Percentiles rank a stretch among this genome's conserved stretches.
These are phyloP conservation scores for Trichoderma sp. DNA, from an alignment of 2,329 filamentous ascomycete species.

Conservation along the genomic window DNA sequence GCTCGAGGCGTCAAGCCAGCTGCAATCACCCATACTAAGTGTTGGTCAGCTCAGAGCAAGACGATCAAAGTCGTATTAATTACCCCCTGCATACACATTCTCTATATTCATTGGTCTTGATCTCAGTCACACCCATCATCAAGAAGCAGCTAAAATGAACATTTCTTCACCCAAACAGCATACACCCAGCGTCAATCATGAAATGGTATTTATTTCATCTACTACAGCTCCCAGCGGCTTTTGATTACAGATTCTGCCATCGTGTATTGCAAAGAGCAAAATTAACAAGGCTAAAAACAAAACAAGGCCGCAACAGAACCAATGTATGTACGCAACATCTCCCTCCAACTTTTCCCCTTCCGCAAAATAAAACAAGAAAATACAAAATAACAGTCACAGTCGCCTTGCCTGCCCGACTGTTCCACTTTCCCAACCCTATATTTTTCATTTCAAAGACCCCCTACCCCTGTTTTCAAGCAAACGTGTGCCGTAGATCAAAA, in stretches of 20 bases:
- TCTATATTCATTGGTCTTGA: not conserved
- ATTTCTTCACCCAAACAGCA: not conserved
- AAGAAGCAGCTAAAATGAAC: not conserved
- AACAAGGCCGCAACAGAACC: not conserved
- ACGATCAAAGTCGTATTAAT: not conserved
- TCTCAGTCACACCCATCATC: not conserved
- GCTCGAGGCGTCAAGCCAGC: not conserved
- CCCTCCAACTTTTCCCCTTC: slow-evolving; percentile 1
- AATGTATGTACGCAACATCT: not conserved
- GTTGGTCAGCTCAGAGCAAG: not conserved
- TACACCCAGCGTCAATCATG: not conserved
- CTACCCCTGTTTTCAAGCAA: not conserved
- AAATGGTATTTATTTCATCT: slow-evolving; percentile 10
- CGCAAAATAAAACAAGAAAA: not conserved
- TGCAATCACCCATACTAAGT: not conserved
- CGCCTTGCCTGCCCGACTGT: not conserved
- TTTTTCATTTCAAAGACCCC: not conserved
- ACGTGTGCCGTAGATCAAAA: not conserved
- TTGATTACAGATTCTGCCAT: slow-evolving; percentile 1
- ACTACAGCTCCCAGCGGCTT: not conserved
- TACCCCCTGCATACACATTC: not conserved
- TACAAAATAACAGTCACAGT: not conserved
- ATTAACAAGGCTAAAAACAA: not conserved
- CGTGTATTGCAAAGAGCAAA: not conserved
- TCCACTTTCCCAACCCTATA: not conserved